Percentiles rank a stretch among this genome's conserved stretches.
Conservation (phyloP, 495 filamentous ascomycete genomes). For the Talaromyces nanjingensis region DNA sequence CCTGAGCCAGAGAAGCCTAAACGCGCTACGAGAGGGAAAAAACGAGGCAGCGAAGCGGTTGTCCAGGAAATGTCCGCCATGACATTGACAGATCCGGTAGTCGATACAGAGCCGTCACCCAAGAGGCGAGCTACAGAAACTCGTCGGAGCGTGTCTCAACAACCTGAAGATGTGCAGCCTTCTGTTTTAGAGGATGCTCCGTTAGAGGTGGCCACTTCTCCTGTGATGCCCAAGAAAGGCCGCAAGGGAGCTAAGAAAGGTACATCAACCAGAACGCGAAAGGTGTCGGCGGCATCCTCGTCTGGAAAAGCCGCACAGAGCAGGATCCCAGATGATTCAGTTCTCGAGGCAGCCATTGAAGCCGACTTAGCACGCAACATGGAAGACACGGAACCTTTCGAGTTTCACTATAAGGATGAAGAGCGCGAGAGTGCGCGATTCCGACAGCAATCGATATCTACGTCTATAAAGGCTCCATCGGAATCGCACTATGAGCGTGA, state of each 20-base stretch:
- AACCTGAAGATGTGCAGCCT: conserved; percentile 14
- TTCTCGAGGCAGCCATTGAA: conserved; percentile 61
- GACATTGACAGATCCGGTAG: conserved; percentile 7
- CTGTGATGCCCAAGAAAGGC: conserved; percentile 21
- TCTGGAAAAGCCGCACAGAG: conserved; percentile 24
- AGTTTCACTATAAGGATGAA: conserved; percentile 9
- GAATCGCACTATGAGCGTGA: not conserved
- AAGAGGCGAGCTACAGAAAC: conserved; percentile 60
- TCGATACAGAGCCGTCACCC: conserved; percentile 34
- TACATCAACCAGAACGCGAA: conserved; percentile 39
- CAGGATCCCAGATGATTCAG: conserved; percentile 49
- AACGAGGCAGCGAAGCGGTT: conserved; percentile 49
- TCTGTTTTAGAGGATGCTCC: conserved; percentile 20
- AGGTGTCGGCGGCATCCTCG: conserved; percentile 46
- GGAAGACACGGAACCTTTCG: conserved; percentile 7
- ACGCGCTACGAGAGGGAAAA: conserved; percentile 50
- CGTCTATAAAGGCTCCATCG: not conserved
- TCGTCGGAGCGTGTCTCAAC: conserved; percentile 35
- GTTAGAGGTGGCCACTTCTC: conserved; percentile 16
- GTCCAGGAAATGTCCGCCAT: not conserved
- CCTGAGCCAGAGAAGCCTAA: conserved; percentile 32
- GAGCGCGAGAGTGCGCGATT: conserved; percentile 9
- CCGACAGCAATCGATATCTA: conserved; percentile 6
- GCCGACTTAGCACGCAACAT: conserved; percentile 50
- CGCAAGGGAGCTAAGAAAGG: conserved; percentile 36